Evolutionary conservation across 352 stramenopile species (phyloP), one percentile per base, ranked within the genome.

Genomic region (Globisporangium recalcitrans): DNA sequence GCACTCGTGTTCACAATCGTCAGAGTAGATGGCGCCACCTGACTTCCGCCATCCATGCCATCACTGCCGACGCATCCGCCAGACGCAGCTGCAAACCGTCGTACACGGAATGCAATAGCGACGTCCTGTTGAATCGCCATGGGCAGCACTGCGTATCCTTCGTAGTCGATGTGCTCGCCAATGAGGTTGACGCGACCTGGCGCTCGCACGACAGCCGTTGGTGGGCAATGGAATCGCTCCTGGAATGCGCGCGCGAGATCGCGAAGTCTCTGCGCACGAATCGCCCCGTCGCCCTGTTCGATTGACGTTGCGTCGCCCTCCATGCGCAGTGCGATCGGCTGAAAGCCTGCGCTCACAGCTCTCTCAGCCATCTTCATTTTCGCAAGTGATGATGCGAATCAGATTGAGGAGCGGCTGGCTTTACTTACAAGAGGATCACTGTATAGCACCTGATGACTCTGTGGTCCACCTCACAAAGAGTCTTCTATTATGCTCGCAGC

Each of bases 141-240:
- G 56, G 85, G 86, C 22, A 96, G 63, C 56, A 95, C 88, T 27
- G 74, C 72, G 71, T 94, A 96, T 13, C 81, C 80, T 67, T 95
- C 79, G 66, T 96, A 96, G 74, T 95, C 85, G 42, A 96, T 73
- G 67, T 95, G 85, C 72, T 95, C 88, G 3, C 88, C 88, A 32
- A 96, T 93, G 53, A 96, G 72, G 60, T 95, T 96, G 38, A 95
- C 85, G 32, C 88, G 80, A 0, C 88, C 88, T 24, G 88, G 88
- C 26, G 85, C 83, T 13, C 75, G 67, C 27, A 82, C 67, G 9
- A 87, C 68, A 26, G 70, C 79, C 1, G 58, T 38, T 9, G 82
- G 69, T 9, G 38, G 26, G 1, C n/a, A 32, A 4, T 63, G 57
- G 29, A 80, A 90, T 24, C 56, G 49, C 2, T 46, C 51, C 4